Percentiles rank a stretch among this genome's conserved stretches.
These are phyloP conservation scores for Naematelia encephala DNA, from an alignment of 768 basidiomycete genomes.

Conservation along the genomic window DNA sequence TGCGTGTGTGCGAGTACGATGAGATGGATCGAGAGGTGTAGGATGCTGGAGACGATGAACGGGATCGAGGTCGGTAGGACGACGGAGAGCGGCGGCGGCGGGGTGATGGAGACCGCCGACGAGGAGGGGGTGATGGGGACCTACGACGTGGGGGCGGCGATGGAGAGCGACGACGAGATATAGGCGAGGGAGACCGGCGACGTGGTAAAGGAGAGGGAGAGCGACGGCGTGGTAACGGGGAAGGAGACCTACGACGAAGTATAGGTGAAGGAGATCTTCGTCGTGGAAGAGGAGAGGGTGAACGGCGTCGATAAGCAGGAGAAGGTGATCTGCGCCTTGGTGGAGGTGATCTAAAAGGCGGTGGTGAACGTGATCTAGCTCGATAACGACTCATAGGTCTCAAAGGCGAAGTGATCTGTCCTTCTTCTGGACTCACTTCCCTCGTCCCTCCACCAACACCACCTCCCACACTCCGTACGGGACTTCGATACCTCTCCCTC, in stretches of 20 bases:
- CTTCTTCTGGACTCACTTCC: not conserved
- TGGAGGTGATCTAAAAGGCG: not conserved
- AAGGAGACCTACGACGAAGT: not conserved
- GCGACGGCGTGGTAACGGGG: not conserved
- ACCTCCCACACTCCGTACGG: not conserved
- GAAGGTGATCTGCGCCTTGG: not conserved
- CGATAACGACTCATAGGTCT: not conserved
- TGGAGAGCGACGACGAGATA: not conserved
- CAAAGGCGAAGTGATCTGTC: not conserved
- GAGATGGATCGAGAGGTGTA: not conserved
- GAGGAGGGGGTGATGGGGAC: not conserved
- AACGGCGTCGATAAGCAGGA: not conserved
- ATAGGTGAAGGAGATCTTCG: not conserved
- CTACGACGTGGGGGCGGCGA: not conserved
- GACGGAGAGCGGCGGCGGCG: not conserved
- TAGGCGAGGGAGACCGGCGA: not conserved
- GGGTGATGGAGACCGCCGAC: not conserved
- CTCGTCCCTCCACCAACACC: not conserved
- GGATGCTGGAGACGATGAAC: not conserved
- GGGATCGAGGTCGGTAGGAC: not conserved
- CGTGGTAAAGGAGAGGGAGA: not conserved
- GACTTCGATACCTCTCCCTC: not conserved
- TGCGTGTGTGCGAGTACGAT: not conserved
- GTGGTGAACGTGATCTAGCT: not conserved
- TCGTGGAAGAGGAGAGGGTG: not conserved